Conservation (phyloP, 2,329 filamentous ascomycete genomes). For the Alternaria solani region DNA sequence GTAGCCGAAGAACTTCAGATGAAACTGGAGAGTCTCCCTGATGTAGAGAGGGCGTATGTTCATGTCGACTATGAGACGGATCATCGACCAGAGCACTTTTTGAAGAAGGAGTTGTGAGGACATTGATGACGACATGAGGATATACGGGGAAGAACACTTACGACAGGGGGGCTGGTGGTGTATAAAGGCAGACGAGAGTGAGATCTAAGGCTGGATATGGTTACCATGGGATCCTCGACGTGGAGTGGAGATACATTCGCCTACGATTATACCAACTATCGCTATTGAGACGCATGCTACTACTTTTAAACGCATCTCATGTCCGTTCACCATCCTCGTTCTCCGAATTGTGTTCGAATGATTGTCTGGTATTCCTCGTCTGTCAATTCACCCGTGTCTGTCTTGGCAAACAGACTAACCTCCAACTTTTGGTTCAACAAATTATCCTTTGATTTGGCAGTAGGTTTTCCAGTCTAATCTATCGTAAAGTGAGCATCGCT, state of each 20-base stretch:
- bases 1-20: constrained; percentile 92
- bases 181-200: not conserved
- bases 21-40: constrained; percentile 89
- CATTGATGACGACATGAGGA: not conserved
- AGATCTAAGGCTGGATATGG: not conserved
- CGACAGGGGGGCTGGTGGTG: not conserved
- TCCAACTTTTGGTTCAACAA: too few species aligned
- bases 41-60: constrained; percentile 93
- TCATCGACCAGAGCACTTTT: constrained; percentile 85
- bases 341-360: not conserved
- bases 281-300: not conserved
- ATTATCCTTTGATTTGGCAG: too few species aligned
- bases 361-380: too few species aligned
- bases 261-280: not conserved
- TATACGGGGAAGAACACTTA: not conserved
- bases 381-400: too few species aligned
- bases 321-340: not conserved
- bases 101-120: constrained; percentile 69
- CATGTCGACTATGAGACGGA: constrained; percentile 98
- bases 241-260: not conserved
- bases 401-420: too few species aligned
- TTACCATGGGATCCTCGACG: not conserved
- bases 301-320: not conserved
- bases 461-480: too few species aligned
- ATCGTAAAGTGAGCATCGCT: too few species aligned